Base-by-base conservation (phyloP, 2,329 filamentous ascomycete genomes). In the Clonostachys chloroleuca region DNA sequence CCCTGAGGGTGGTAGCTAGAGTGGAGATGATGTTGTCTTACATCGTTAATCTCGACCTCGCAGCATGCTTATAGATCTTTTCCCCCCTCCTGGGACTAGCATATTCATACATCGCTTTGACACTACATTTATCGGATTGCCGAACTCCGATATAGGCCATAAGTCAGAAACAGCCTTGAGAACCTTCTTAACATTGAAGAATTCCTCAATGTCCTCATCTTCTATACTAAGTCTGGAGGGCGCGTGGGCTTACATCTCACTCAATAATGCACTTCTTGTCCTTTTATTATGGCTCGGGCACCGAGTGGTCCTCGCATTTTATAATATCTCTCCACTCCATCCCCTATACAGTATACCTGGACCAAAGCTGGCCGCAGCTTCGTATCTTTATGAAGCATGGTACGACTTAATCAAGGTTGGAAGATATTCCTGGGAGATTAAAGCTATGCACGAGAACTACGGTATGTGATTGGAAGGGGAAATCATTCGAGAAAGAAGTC, bases 321-420 rank as follows among this genome's bases (percentile, higher is more conserved):
- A 69, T 54, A 69, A 70, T 45, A 51, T 71, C 43, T 70, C 68
- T 3, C 63, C 66, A 4, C 50, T 70, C 14, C 68, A 72, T 44
- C 68, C 67, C 2, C 50, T 72, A 18, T 55, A 53, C 48, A 53
- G 54, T 9, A 62, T 72, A 18, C 68, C 68, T 6, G 68, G 68
- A 0, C 66, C 66, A 1, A 64, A 53, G 46, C 44, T 70, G 1
- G 63, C 68, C 3, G 64, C 65, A 2, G 58, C 56, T 5, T 65
- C 59, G 8, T 67, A 66, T 37, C 46, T 61, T 2, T 67, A 66
- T 12, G 68, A 71, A 44, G 62, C 63, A 7, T 72, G 64, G 44
- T 61, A 66, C 43, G 68, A 71, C 45, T 57, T 62, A 47, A 57
- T 68, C 48, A 53, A 54, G 12, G 55, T 58, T 14, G 68, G 68